Evolutionary conservation across 495 filamentous ascomycete species (phyloP), one percentile per base, ranked within the genome.

Genomic region (Wilcoxina mikolae): DNA sequence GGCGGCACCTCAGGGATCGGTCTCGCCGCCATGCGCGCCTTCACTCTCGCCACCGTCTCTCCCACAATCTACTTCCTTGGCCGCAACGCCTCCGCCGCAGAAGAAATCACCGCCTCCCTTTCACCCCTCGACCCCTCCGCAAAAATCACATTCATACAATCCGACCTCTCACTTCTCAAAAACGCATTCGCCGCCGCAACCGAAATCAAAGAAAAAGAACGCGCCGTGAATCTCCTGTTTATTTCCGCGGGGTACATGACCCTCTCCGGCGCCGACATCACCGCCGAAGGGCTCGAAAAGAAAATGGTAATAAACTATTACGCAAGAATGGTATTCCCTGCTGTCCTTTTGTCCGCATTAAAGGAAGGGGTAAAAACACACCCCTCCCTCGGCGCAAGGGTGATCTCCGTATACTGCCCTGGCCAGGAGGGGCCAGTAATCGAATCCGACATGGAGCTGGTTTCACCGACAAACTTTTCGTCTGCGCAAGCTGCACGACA

Each of bases 1-100:
- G 80, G 83, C 44, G 82, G 70, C 23, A 85, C 83, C 0, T 74
- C 73, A 29, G 83, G 80, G 31, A 78, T 86, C 52, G 79, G 77
- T 38, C 70, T 78, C 56, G 59, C 71, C n/a, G 78, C 78, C 4
- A 69, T 82, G 53, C 76, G 70, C 51, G 62, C 72, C 27, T 79
- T 85, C 48, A 74, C 74, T 3, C 67, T 73, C 27, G 56, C 76
- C 44, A 69, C 79, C 5, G 35, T 63, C 9, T 59, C 67, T 35
- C 77, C 59, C 55, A 79, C 35, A 60, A 76, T 56, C 67, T 78
- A 71, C 59, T 71, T 76, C 27, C 31, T 72, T 27, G 74, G 73
- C 7, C 67, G 45, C 24, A 64, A 70, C 24, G 74, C 71, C 0
- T 62, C 74, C 49, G 57, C 72, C 33, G 60, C 74, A 1, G 74